These are phyloP conservation scores for Xylaria sp. DNA, from an alignment of 2,329 filamentous ascomycete species.

Conservation along the genomic window DNA sequence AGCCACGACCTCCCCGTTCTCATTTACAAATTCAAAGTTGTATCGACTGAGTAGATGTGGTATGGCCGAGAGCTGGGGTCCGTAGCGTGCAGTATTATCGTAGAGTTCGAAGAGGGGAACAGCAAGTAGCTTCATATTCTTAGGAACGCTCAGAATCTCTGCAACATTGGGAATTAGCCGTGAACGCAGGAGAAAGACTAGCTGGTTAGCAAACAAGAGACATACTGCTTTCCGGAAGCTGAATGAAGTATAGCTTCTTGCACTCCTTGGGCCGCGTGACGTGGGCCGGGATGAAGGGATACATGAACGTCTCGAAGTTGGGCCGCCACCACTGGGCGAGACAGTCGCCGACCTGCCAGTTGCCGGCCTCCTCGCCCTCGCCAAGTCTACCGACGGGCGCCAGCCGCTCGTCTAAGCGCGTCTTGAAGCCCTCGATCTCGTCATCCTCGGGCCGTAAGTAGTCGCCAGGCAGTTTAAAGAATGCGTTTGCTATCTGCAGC, in stretches of 20 bases:
- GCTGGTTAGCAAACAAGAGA: slow-evolving; percentile 28
- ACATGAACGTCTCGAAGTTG: slow-evolving; percentile 99
- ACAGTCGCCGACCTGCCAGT: slow-evolving; percentile 95
- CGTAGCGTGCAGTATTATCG: slow-evolving; percentile 95
- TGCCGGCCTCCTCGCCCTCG: slow-evolving; percentile 83
- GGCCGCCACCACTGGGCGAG: slow-evolving; percentile 98
- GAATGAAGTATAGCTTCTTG: slow-evolving; percentile 98
- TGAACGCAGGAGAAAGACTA: background rate
- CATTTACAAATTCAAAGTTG: slow-evolving; percentile 97
- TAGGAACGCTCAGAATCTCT: slow-evolving; percentile 96
- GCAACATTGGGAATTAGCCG: slow-evolving; percentile 42
- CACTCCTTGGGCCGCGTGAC: slow-evolving; percentile 97
- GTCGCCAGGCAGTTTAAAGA: slow-evolving; percentile 98
- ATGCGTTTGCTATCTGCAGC: slow-evolving; percentile 99
- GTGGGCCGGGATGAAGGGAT: slow-evolving; percentile 96
- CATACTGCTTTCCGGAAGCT: slow-evolving; percentile 90
- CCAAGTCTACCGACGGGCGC: slow-evolving; percentile 90
- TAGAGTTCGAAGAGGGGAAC: slow-evolving; percentile 98
- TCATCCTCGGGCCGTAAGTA: slow-evolving; percentile 91
- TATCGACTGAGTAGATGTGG: slow-evolving; percentile 94
- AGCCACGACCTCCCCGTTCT: slow-evolving; percentile 87
- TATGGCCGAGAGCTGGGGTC: slow-evolving; percentile 94
- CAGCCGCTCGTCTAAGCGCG: slow-evolving; percentile 88
- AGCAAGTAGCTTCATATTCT: slow-evolving; percentile 99
- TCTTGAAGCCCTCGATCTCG: slow-evolving; percentile 95